phyloP scores from a whole-genome alignment of 345 rosid species.

The Pseudoturritis turrita region DNA sequence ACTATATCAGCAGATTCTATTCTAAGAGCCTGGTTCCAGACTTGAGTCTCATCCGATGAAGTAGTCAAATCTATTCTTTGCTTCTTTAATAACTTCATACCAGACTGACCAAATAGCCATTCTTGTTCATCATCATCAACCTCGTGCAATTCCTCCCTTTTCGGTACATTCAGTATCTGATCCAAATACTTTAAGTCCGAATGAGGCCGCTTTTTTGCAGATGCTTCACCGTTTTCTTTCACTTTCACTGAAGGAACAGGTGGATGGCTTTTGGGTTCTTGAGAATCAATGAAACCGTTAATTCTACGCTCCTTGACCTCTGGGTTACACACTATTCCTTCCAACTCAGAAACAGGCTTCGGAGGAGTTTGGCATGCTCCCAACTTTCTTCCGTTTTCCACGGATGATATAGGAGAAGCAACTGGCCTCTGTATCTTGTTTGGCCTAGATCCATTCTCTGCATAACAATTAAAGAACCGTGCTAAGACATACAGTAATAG shows the following conservation, averaged over 20 bases:
- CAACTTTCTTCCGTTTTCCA: conserved; percentile 44
- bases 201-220: conserved; percentile 53
- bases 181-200: conserved; percentile 59
- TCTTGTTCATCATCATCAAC: conserved; percentile 46
- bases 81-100: conserved; percentile 28
- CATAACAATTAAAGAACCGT: conserved; percentile 23
- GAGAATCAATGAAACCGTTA: conserved; percentile 43
- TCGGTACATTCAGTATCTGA: conserved; percentile 53
- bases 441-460: conserved; percentile 47
- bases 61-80: conserved; percentile 24
- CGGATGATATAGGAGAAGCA: conserved; percentile 31
- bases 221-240: conserved; percentile 37
- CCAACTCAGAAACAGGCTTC: conserved; percentile 24
- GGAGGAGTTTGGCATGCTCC: conserved; percentile 31
- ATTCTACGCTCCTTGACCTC: conserved; percentile 36
- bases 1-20: conserved; percentile 56
- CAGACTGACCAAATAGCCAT: conserved; percentile 50
- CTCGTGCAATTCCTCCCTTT: conserved; percentile 41
- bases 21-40: conserved; percentile 63
- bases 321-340: conserved; percentile 24
- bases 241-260: conserved; percentile 24
- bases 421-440: conserved; percentile 41
- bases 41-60: conserved; percentile 26
- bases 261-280: conserved; percentile 27
- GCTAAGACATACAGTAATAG: conserved; percentile 10